A percentile compares a stretch with the other conserved stretches of the same genome.
Evolutionary conservation across 768 basidiomycete genomes (phyloP).

Genomic region (Boletellus sp.): DNA sequence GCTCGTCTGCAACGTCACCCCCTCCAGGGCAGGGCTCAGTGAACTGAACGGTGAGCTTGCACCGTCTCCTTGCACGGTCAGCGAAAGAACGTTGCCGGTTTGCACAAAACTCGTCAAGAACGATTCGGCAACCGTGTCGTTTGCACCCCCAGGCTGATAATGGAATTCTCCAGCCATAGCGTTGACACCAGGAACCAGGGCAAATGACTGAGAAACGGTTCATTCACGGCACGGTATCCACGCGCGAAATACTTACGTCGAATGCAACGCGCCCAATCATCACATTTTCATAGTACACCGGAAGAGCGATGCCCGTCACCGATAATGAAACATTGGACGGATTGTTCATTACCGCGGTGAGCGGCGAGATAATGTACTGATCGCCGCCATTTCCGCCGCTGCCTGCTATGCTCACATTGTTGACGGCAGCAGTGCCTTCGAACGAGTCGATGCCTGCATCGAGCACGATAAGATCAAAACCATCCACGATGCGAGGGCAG

Average conservation of each 20-base stretch:
- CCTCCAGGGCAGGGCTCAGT: slow-evolving; percentile 50
- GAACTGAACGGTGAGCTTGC: slow-evolving; percentile 61
- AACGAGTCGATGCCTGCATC: slow-evolving; percentile 56
- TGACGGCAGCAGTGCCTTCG: slow-evolving; percentile 46
- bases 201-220: slow-evolving; percentile 40
- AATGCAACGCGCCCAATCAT: slow-evolving; percentile 59
- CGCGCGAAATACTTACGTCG: slow-evolving; percentile 36
- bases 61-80: slow-evolving; percentile 58
- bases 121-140: slow-evolving; percentile 58
- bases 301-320: slow-evolving; percentile 55
- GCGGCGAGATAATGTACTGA: slow-evolving; percentile 54
- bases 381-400: slow-evolving; percentile 62
- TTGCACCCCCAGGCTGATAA: slow-evolving; percentile 60
- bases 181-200: slow-evolving; percentile 58
- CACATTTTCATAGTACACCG: slow-evolving; percentile 53
- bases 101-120: slow-evolving; percentile 63
- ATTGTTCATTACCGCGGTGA: slow-evolving; percentile 58
- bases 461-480: neutral
- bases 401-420: slow-evolving; percentile 57
- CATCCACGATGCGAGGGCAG: neutral
- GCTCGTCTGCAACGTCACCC: slow-evolving; percentile 47
- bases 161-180: slow-evolving; percentile 56
- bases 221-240: neutral
- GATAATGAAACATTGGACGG: slow-evolving; percentile 65
- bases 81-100: slow-evolving; percentile 41